Evolutionary conservation across 2,329 filamentous ascomycete species (phyloP), one percentile per base, ranked within the genome.

Genomic region (Keithomyces neogunnii): DNA sequence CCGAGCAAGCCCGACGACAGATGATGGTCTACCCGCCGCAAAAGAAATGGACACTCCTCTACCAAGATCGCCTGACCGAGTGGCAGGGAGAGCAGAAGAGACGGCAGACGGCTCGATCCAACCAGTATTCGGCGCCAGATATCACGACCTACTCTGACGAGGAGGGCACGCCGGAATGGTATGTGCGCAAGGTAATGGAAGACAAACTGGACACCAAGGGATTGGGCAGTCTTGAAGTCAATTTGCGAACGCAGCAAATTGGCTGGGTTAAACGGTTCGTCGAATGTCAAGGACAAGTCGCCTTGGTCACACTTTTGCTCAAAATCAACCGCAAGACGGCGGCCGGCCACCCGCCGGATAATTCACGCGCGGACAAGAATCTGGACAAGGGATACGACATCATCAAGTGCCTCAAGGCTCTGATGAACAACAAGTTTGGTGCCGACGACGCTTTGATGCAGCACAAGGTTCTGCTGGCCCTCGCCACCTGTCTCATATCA

Each of bases 361-460:
- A 74, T 50, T 69, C 73, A 48, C 81, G 68, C 63, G 73, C 66
- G 52, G 89, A 95, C 60, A 89, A 87, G 66, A 88, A 92, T 63
- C 76, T 93, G 47, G 91, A 96, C 63, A 83, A 87, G 59, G 91
- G 96, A 71, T 97, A 97, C 66, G 93, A 97, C 65, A 96, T 99
- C 56, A 83, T 96, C 65, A 99, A 99, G 72, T 97, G 93, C 72
- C 72, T 99, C 53, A 97, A 97, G 74, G 90, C 91, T 33, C 72
- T 97, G 52, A 95, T 97, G 87, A 99, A 99, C 81, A 99, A 96
- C 80, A 96, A 96, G 67, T 97, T 95, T 67, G 93, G 93, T 55
- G 93, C 93, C 55, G 93, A 99, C 66, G 91, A 99, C 77, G 93
- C 93, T 19, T 76, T 99, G 52, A 77, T 82, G 54, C 91, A 97